A percentile compares a stretch with the other conserved stretches of the same genome.
phyloP scores from a whole-genome alignment of 2,329 filamentous ascomycete species.

The Lecanicillium sp. region DNA sequence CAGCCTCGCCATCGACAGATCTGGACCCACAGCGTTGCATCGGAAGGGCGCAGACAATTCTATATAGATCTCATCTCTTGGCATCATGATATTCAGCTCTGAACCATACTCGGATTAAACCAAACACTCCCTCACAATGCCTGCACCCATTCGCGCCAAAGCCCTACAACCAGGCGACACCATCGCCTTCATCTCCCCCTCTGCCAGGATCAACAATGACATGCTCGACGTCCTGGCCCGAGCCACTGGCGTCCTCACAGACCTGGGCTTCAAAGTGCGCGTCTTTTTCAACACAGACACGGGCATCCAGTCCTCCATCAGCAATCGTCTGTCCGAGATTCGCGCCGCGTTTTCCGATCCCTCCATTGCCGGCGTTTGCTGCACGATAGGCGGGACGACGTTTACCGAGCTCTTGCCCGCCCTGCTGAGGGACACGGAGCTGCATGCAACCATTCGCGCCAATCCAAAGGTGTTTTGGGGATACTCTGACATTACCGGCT shows the following conservation, averaged over 20 bases:
- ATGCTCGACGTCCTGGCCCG: conserved; percentile 21
- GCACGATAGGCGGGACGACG: conserved; percentile 29
- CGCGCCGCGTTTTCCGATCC: conserved; percentile 29
- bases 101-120: no score
- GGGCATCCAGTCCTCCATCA: conserved; percentile 20
- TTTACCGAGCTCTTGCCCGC: conserved; percentile 32
- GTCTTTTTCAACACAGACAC: conserved; percentile 21
- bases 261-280: conserved; percentile 25
- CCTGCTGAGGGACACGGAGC: conserved; percentile 25
- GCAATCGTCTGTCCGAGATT: conserved; percentile 28
- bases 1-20: no score
- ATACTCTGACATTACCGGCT: conserved; percentile 31
- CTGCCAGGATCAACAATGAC: conserved; percentile 24
- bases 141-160: background rate
- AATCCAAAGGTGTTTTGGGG: conserved; percentile 35
- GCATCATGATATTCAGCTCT: no score
- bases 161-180: conserved; percentile 25
- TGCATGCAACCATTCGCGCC: conserved; percentile 22
- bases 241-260: conserved; percentile 19
- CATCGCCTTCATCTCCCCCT: conserved; percentile 33
- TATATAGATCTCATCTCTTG: no score
- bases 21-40: no score
- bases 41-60: no score
- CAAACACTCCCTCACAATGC: no score
- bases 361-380: conserved; percentile 26